Conservation (phyloP, 1,284 basidiomycete genomes). For the Fomitiporia mediterranea region DNA sequence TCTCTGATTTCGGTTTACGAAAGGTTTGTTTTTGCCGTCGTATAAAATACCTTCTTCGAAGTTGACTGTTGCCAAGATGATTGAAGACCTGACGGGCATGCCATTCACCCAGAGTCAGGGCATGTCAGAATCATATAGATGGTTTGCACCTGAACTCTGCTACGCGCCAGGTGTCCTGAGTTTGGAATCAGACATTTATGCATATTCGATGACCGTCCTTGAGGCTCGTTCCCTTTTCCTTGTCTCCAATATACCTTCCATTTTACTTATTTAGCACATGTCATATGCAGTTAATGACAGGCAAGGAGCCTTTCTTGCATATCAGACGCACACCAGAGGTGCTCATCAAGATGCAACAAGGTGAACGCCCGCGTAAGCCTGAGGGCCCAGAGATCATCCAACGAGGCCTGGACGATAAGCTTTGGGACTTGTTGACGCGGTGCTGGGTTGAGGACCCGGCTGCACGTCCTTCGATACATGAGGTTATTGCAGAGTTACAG, state of each 20-base stretch:
- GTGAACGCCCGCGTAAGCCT: constrained; percentile 34
- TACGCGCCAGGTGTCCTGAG: constrained; percentile 44
- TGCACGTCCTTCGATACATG: constrained; percentile 2
- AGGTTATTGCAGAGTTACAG: background rate
- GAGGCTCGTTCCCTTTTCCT: constrained; percentile 35
- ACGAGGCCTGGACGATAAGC: constrained; percentile 7
- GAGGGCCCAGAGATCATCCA: background rate
- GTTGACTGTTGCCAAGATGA: constrained; percentile 36
- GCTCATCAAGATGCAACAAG: constrained; percentile 39
- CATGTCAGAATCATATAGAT: constrained; percentile 43
- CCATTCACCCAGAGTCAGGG: constrained; percentile 51
- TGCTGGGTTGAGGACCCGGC: constrained; percentile 8
- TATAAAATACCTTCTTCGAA: background rate
- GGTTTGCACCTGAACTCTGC: constrained; percentile 56
- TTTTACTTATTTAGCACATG: background rate
- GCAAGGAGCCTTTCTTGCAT: constrained; percentile 43
- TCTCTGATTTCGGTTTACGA: constrained; percentile 53
- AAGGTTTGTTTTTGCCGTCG: constrained; percentile 2
- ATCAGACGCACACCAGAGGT: constrained; percentile 47
- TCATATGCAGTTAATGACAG: constrained; percentile 42
- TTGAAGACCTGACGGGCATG: constrained; percentile 47
- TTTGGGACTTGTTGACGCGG: constrained; percentile 11
- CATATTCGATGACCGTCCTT: constrained; percentile 50
- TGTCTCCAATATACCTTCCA: background rate
- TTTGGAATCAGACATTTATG: constrained; percentile 46